Base-by-base conservation (phyloP, 202 grass and related monocot species). In the Setaria viridis region DNA sequence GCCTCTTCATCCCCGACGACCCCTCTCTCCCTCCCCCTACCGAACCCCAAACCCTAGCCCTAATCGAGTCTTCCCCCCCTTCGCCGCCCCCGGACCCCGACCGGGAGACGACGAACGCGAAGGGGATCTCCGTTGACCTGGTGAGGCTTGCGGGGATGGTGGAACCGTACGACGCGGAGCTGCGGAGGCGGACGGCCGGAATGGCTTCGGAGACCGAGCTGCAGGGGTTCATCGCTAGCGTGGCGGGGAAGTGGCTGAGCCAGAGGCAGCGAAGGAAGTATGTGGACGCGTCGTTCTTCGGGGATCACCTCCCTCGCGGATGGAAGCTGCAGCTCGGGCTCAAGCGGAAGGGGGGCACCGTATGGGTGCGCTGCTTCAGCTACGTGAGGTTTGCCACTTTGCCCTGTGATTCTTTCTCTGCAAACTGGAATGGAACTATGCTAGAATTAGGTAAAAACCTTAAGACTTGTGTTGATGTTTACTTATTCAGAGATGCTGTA, bases 251-350 rank as follows among this genome's bases (percentile, higher is more conserved):
- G 48, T 99, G 90, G 89, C 59, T 72, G 78, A 87, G 80, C 85
- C 80, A 74, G 59, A 91, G 90, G 80, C 65, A 30, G 73, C 88
- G 76, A 71, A 91, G 80, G 86, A 97, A 86, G 90, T 90, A 82
- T 53, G 97, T 99, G 15, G 92, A 94, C 43, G 92, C 97, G 8
- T 77, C 92, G 1, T 91, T 71, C 62, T 97, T 99, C 5, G 97
- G 97, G 35, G 89, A 97, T 81, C 85, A 99, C 83, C 93, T 99
- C 32, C 97, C 97, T 0, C 65, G 70, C 21, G 92, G 94, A 19
- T 99, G 97, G 97, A 94, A 86, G 48, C 91, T 99, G 80, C 83
- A 89, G 46, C 90, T 99, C 0, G 92, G 97, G 25, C 71, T 97
- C 64, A 94, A 97, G 87, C 89, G 90, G 56, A 94, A 99, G 85